Conservation (phyloP, 2,329 filamentous ascomycete species). For the Acephala macrosclerotiorum region DNA sequence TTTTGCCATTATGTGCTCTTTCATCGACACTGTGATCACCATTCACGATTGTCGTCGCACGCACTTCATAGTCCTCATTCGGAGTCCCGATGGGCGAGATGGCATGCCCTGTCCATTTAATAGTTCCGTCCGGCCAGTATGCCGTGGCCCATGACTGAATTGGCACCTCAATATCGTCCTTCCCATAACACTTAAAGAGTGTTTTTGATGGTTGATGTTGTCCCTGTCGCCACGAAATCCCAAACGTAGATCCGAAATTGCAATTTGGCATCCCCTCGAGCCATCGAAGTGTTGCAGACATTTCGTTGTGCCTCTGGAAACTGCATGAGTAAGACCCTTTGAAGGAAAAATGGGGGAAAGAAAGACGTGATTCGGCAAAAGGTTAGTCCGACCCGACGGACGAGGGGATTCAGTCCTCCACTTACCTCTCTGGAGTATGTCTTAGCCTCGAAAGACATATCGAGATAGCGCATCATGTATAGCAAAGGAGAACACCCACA, state of each 20-base stretch:
- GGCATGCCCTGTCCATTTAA: constrained; percentile 69
- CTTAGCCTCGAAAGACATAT: too few species aligned
- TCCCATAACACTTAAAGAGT: constrained; percentile 22
- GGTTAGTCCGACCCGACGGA: too few species aligned
- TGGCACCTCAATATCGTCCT: constrained; percentile 16
- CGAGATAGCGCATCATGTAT: too few species aligned
- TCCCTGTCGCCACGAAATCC: constrained; percentile 33
- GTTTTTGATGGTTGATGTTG: constrained; percentile 26
- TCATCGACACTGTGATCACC: neutral
- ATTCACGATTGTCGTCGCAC: constrained; percentile 43
- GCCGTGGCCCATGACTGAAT: constrained; percentile 64
- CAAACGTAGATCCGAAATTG: constrained; percentile 32
- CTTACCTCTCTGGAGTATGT: too few species aligned
- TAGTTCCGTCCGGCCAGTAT: constrained; percentile 66
- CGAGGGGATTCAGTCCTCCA: too few species aligned
- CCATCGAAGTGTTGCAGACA: neutral
- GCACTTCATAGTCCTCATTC: constrained; percentile 48
- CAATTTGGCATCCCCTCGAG: neutral
- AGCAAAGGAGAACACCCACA: too few species aligned
- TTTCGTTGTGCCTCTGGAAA: too few species aligned
- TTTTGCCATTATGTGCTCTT: neutral
- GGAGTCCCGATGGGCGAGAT: constrained; percentile 52
- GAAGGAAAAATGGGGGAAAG: too few species aligned
- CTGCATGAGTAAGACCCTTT: too few species aligned
- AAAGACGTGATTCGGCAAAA: too few species aligned